Evolutionary conservation across 2,329 filamentous ascomycete species (phyloP).

Genomic region (Meredithiella fracta): DNA sequence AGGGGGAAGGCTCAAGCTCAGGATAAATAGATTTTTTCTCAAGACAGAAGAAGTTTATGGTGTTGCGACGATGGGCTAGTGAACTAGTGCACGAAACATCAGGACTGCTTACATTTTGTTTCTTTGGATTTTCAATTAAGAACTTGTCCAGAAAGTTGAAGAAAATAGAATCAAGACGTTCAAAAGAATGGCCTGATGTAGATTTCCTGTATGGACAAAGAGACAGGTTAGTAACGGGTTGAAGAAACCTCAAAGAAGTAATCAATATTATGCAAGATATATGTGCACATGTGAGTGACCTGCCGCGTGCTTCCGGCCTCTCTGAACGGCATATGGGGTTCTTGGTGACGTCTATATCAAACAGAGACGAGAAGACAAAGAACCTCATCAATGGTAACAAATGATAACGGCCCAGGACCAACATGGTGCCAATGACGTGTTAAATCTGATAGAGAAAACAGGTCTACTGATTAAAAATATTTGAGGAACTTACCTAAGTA

Average conservation of each 20-base stretch:
- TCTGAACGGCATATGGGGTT: too few relatives aligned
- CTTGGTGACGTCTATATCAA: too few relatives aligned
- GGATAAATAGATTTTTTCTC: background rate
- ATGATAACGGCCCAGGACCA: too few relatives aligned
- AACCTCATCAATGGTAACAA: too few relatives aligned
- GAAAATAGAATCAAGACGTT: constrained; percentile 8
- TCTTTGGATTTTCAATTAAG: constrained; percentile 14
- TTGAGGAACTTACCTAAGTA: background rate
- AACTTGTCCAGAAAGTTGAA: constrained; percentile 13
- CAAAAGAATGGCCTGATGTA: background rate
- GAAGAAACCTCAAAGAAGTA: background rate
- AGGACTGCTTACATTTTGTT: constrained; percentile 7
- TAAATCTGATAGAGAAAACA: too few relatives aligned
- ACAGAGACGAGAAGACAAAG: background rate
- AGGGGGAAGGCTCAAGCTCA: background rate
- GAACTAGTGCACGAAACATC: background rate
- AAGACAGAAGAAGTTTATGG: background rate
- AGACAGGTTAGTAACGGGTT: background rate
- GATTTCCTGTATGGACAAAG: background rate
- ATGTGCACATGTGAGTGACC: background rate
- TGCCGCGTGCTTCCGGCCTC: background rate
- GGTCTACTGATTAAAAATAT: background rate
- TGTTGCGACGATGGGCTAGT: background rate
- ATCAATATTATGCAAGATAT: too few relatives aligned
- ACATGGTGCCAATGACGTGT: too few relatives aligned